A percentile compares a stretch with the other conserved stretches of the same genome.
Conservation (phyloP, 768 basidiomycete genomes). For the Amanita muscaria region DNA sequence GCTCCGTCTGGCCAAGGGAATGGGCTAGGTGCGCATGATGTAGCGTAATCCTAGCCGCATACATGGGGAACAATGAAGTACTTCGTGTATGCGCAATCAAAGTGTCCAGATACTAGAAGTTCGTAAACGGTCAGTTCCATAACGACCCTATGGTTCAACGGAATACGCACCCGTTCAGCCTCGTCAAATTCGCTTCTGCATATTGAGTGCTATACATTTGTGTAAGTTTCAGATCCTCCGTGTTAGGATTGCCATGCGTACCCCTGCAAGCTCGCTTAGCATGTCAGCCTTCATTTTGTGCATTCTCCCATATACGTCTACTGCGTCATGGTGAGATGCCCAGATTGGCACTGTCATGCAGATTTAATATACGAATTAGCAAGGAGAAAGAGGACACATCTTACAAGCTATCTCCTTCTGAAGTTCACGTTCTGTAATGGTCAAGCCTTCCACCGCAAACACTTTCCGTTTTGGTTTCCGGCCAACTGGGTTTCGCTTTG, state of each 20-base stretch:
- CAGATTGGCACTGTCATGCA: slow-evolving; percentile 41
- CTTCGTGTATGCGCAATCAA: slow-evolving; percentile 9
- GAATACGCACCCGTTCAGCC: slow-evolving; percentile 43
- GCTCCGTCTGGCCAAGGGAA: slow-evolving; percentile 41
- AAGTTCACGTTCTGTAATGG: slow-evolving; percentile 39
- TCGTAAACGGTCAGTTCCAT: background rate
- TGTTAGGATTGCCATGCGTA: slow-evolving; percentile 22
- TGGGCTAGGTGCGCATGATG: slow-evolving; percentile 71
- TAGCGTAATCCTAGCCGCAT: slow-evolving; percentile 55
- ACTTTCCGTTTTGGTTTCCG: slow-evolving; percentile 64
- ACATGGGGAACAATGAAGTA: slow-evolving; percentile 32
- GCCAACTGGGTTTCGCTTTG: slow-evolving; percentile 68
- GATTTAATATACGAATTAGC: slow-evolving; percentile 6
- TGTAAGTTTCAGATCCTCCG: background rate
- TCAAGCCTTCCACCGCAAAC: slow-evolving; percentile 58
- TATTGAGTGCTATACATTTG: slow-evolving; percentile 42
- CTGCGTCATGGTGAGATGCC: slow-evolving; percentile 42
- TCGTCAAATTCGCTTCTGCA: slow-evolving; percentile 61
- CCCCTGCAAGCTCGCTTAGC: slow-evolving; percentile 59
- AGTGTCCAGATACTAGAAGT: background rate
- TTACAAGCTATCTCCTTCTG: slow-evolving; percentile 30
- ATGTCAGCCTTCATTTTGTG: slow-evolving; percentile 64
- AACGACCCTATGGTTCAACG: background rate
- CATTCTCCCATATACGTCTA: slow-evolving; percentile 38
- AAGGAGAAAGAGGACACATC: slow-evolving; percentile 14